These are phyloP conservation scores for Sphaerulina populicola DNA, from an alignment of 2,329 filamentous ascomycete genomes.

Conservation along the genomic window DNA sequence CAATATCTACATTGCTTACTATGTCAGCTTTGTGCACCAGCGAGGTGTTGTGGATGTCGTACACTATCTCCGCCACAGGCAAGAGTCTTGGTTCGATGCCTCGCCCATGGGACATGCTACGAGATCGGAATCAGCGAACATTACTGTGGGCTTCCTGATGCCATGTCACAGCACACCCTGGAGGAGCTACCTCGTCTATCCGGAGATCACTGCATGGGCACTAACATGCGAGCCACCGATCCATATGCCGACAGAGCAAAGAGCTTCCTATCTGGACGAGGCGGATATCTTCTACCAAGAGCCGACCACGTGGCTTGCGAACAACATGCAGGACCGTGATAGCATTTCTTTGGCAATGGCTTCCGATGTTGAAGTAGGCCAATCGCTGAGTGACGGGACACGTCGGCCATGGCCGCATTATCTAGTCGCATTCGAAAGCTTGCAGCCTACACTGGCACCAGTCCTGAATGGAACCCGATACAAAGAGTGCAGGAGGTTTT, in stretches of 20 bases:
- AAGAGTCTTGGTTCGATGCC: conserved; percentile 21
- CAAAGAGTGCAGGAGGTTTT: conserved; percentile 51
- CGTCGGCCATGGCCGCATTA: conserved; percentile 38
- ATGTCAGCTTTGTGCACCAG: conserved; percentile 70
- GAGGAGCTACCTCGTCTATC: conserved; percentile 76
- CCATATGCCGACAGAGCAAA: conserved; percentile 53
- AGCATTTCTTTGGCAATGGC: conserved; percentile 14
- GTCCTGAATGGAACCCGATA: conserved; percentile 44
- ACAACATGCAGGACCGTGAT: conserved; percentile 33
- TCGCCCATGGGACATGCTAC: background rate
- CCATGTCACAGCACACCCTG: conserved; percentile 95
- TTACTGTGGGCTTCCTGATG: conserved; percentile 71
- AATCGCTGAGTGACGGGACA: background rate
- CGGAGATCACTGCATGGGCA: conserved; percentile 68
- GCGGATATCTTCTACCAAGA: conserved; percentile 80
- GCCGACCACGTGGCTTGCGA: conserved; percentile 40
- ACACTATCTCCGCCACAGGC: conserved; percentile 61
- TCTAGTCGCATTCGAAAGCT: conserved; percentile 49
- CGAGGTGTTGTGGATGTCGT: conserved; percentile 69
- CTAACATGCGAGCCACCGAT: conserved; percentile 86
- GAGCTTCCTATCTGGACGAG: conserved; percentile 70
- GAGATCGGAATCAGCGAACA: conserved; percentile 23
- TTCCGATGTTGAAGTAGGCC: background rate
- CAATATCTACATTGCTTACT: conserved; percentile 65
- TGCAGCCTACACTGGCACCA: conserved; percentile 44